Evolutionary conservation across 129 eudicot species (phyloP), one percentile per base, ranked within the genome.

Genomic region (Saposhnikovia divaricata): DNA sequence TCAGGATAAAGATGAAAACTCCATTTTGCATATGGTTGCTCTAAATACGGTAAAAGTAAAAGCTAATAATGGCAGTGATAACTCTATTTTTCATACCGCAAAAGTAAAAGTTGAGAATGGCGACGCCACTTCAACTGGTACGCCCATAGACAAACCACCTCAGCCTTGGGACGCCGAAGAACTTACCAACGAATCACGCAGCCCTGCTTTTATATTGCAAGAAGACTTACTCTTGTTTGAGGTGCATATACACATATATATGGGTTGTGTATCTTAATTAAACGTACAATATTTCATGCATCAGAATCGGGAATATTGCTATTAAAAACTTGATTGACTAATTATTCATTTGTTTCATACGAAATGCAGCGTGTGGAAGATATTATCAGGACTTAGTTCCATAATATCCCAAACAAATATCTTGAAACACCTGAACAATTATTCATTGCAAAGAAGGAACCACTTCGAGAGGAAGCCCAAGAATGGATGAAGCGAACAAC

Each of bases 11-110:
- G n/a, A 76, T 0, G 31, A 12, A 38, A 87, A 87, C 73, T 82
- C 90, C 39, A 82, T 87, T 55, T 75, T 87, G 76, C 90, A 87
- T 37, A 85, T 85, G 88, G 88, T 87, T 80, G 88, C 85, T 51
- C 45, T 34, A 38, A 71, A 71, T 19, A 39, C 23, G 15, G 40
- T n/a, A 4, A 16, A 70, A 18, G 74, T 18, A 37, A 38, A 71
- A 39, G 45, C 2, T 9, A 59, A n/a, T 14, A 59, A 55, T 55
- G 65, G 28, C 65, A 38, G 40, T 38, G 40, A 38, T 38, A 38
- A 38, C 40, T 38, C 40, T 38, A 4, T 38, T 38, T 38, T 38
- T 2, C 40, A 38, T 38, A 31, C 15, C 42, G 12, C 18, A n/a
- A 28, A 66, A n/a, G n/a, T n/a, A n/a, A n/a, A n/a, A 13, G 72